phyloP scores from a whole-genome alignment of 2,329 filamentous ascomycete species.

The Lecanicillium sp. region DNA sequence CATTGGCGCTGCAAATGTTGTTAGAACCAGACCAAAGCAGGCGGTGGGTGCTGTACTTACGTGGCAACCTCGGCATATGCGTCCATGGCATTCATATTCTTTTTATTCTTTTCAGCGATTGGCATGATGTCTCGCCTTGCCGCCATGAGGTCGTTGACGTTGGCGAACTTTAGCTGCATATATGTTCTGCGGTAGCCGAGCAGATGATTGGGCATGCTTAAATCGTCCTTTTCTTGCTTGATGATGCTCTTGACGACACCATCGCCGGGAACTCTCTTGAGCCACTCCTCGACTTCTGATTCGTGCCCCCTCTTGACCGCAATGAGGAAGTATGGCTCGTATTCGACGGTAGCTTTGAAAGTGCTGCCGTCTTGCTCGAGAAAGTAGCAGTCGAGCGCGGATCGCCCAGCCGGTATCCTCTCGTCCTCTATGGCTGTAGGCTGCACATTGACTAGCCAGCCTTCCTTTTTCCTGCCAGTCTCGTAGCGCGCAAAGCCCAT shows the following conservation, averaged over 20 bases:
- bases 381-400: constrained; percentile 95
- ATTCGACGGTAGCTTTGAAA: constrained; percentile 95
- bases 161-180: constrained; percentile 77
- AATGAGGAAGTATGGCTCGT: constrained; percentile 93
- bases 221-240: constrained; percentile 82
- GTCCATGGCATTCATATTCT: constrained; percentile 94
- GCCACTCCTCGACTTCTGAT: constrained; percentile 93
- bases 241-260: constrained; percentile 74
- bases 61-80: constrained; percentile 93
- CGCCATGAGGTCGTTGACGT: constrained; percentile 79
- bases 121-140: constrained; percentile 80
- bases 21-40: constrained; percentile 9
- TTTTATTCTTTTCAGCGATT: constrained; percentile 92
- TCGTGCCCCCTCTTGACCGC: constrained; percentile 84
- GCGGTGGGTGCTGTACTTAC: constrained; percentile 38
- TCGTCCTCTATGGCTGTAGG: constrained; percentile 82
- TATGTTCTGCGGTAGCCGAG: constrained; percentile 86
- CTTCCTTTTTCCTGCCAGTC: constrained; percentile 69
- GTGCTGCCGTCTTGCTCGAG: constrained; percentile 80
- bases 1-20: constrained; percentile 33
- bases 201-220: constrained; percentile 91
- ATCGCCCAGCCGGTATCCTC: constrained; percentile 72
- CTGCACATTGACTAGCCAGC: constrained; percentile 95
- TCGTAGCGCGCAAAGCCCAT: constrained; percentile 95
- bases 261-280: constrained; percentile 67